A percentile compares a stretch with the other conserved stretches of the same genome.
Conservation (phyloP, 1,284 basidiomycete species). For the Austroboletus niveus region DNA sequence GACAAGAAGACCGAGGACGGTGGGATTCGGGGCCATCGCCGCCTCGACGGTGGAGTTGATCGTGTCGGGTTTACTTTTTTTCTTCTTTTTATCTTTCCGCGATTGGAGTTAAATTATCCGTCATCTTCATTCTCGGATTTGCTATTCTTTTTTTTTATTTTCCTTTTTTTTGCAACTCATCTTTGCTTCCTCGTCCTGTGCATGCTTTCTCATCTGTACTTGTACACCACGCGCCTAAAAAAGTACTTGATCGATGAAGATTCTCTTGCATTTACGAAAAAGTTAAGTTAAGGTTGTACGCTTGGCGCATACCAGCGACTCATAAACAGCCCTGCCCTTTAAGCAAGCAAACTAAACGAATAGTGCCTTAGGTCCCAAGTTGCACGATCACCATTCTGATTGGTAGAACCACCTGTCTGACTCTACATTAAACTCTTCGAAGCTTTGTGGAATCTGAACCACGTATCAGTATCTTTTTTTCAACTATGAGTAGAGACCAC, state of each 20-base stretch:
- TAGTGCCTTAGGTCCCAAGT: no score
- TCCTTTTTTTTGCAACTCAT: neutral
- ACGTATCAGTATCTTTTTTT: no score
- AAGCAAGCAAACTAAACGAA: neutral
- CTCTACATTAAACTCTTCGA: no score
- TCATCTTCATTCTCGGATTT: constrained; percentile 11
- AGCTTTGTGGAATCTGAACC: no score
- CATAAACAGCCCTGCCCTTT: neutral
- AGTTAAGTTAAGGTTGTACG: neutral
- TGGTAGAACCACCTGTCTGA: no score
- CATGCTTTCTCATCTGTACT: constrained; percentile 10
- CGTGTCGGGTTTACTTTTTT: no score
- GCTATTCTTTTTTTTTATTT: neutral
- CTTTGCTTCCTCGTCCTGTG: constrained; percentile 2
- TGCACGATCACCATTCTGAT: no score
- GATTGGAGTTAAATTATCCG: constrained; percentile 25
- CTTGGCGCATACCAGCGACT: neutral
- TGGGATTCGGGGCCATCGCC: constrained; percentile 31
- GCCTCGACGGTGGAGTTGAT: constrained; percentile 29
- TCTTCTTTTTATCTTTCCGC: neutral
- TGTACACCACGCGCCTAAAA: constrained; percentile 12
- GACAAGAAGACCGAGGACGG: constrained; percentile 24
- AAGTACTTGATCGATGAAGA: constrained; percentile 3
- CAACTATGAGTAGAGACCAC: no score
- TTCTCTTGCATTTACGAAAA: neutral